Base-by-base conservation (phyloP, 192 early-diverging fungal species). In the Umbelopsis ramanniana region DNA sequence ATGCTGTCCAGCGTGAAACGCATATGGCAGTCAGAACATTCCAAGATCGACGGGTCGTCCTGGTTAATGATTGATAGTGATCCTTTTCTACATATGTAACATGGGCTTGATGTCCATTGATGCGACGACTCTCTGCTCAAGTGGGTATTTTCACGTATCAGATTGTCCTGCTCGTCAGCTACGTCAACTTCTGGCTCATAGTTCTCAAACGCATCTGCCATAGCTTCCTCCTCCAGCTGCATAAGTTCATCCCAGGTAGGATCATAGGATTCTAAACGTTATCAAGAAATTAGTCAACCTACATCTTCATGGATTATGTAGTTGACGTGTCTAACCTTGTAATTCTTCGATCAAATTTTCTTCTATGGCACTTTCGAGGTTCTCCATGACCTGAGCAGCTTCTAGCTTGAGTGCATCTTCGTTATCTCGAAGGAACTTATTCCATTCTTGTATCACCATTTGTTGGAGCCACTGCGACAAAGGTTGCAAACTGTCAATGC, bases 391-490 rank as follows among this genome's bases (percentile, higher is more conserved):
- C 15, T 50, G 48, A 50, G 48, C 17, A 1, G 14, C 48, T 63
- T 63, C 57, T 6, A 63, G 57, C 12, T 35, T 29, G 29, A 63
- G 33, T 11, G 57, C 57, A 35, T 33, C 33, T 37, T 63, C 57
- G 19, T 63, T 63, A 7, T 63, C 57, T 63, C 6, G 57, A 37
- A 22, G 57, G 35, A 63, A 63, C 19, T 17, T 63, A 11, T 63
- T 35, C 57, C 57, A 63, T 63, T 63, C 57, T 63, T 63, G 57
- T 19, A 63, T 19, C 26, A 63, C 26, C 26, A 63, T 63, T 35
- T 63, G 26, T 63, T 63, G 57, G 14, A 63, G 57, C 57, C 57
- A 63, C 57, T 63, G 33, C 26, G 15, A 4, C 14, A 29, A 35
- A 17, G 9, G 23, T 19, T 38, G 2, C 12, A 54, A 54, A 29